These are phyloP conservation scores for Amanita inopinata DNA, from an alignment of 768 basidiomycete genomes.

Conservation along the genomic window DNA sequence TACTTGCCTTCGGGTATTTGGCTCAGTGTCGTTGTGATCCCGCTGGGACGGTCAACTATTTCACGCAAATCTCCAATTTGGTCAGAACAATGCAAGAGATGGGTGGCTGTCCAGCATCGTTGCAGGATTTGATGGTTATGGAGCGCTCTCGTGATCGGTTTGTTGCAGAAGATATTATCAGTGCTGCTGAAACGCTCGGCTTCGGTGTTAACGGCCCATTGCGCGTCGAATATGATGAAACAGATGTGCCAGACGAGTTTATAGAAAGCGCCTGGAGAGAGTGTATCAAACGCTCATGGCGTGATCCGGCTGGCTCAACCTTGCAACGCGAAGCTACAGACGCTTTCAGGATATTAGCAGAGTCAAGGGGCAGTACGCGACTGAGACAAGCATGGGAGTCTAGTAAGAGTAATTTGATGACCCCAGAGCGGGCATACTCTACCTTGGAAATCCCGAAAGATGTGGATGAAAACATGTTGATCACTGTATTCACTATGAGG, in stretches of 20 bases:
- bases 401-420: constrained; percentile 50
- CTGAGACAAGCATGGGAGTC: constrained; percentile 44
- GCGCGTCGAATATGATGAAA: constrained; percentile 55
- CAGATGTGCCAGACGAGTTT: constrained; percentile 58
- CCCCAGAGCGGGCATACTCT: constrained; percentile 59
- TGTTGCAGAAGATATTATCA: constrained; percentile 41
- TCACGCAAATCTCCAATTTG: constrained; percentile 45
- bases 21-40: constrained; percentile 81
- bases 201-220: constrained; percentile 55
- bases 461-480: constrained; percentile 70
- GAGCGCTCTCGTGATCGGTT: constrained; percentile 62
- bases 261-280: constrained; percentile 63
- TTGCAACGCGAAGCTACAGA: constrained; percentile 50
- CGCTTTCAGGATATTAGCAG: constrained; percentile 60
- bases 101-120: constrained; percentile 32
- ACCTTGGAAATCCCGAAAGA: constrained; percentile 61
- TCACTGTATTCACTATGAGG: constrained; percentile 63
- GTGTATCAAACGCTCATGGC: constrained; percentile 44
- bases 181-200: constrained; percentile 45
- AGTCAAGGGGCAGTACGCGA: constrained; percentile 42
- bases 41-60: constrained; percentile 49
- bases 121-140: constrained; percentile 49
- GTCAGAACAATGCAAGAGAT: constrained; percentile 39
- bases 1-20: constrained; percentile 69
- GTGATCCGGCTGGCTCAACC: constrained; percentile 39